Evolutionary conservation across 169 alveolate genomes (phyloP).

Genomic region (Plasmodium vinckei): DNA sequence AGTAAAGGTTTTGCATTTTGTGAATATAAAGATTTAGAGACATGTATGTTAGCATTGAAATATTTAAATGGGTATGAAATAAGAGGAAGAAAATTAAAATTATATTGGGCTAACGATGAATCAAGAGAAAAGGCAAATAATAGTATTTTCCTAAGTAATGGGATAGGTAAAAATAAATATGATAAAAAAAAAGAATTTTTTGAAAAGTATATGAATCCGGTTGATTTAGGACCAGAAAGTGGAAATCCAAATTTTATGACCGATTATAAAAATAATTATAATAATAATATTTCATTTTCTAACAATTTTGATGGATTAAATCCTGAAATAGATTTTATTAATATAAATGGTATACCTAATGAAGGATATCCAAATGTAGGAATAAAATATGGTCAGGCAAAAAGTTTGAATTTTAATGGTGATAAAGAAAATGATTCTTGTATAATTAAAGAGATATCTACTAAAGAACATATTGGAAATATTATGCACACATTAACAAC

Average conservation of each 20-base stretch:
- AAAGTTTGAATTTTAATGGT: conserved; percentile 15
- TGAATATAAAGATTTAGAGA: conserved; percentile 81
- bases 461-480: conserved; percentile 27
- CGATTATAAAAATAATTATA: neutral
- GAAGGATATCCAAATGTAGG: conserved; percentile 2
- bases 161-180: conserved; percentile 21
- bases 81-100: conserved; percentile 77
- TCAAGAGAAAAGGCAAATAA: conserved; percentile 61
- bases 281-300: too few relatives aligned
- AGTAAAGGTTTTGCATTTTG: conserved; percentile 84
- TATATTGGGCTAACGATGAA: conserved; percentile 82
- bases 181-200: conserved; percentile 4
- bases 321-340: neutral
- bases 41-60: conserved; percentile 79
- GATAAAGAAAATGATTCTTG: neutral
- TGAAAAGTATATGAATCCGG: too few relatives aligned
- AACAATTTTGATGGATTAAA: neutral
- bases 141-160: neutral
- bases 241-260: neutral
- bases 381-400: conserved; percentile 12
- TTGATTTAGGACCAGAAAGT: neutral
- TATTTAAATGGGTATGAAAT: conserved; percentile 80
- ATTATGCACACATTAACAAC: conserved; percentile 71
- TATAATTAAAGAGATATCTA: conserved; percentile 3
- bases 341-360: neutral